Evolutionary conservation across 805 yeast species (phyloP), one percentile per base, ranked within the genome.

Genomic region (Saccharomycopsis fibuligera): DNA sequence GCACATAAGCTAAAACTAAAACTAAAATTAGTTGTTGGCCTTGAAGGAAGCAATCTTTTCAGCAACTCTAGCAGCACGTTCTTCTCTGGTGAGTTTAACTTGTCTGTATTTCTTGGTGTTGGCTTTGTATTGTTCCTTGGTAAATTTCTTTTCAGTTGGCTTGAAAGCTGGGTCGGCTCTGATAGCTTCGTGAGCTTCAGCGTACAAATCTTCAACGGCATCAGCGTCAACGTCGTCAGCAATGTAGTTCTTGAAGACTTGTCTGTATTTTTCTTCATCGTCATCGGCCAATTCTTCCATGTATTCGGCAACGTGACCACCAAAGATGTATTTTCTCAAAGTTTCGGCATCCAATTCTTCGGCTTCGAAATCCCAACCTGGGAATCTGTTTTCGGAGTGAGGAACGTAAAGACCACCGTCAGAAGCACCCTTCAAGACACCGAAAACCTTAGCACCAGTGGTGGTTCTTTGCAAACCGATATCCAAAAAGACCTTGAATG

Each of bases 261-360:
- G 81, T 74, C 83, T 82, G 96, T 82, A 91, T 79, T 93, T 91
- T 82, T 91, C 99, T 81, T 91, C 99, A 85, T 91, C 99, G 74
- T 91, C 99, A 68, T 93, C 99, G 74, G 93, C 91, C 72, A 93
- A 86, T 81, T 91, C 98, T 82, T 93, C 99, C 96, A 93, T 93
- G 93, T 93, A 93, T 82, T 93, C 98, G 68, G 99, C 83, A 69
- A 93, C 90, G 86, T 93, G 99, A 75, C 98, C 98, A 80, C 96
- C 98, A 70, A 91, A 85, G 81, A 93, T 93, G 95, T 93, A 93
- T 77, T 87, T 88, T 88, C 97, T 88, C 74, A 93, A 83, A 63
- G 81, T 74, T 71, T 93, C 99, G 66, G 96, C 88, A 70, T 93
- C 99, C 66, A 93, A 83, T 79, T 93, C 99, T 80, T 93, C 96